Base-by-base conservation (phyloP, 768 basidiomycete genomes). In the Daedaleopsis sinensis region DNA sequence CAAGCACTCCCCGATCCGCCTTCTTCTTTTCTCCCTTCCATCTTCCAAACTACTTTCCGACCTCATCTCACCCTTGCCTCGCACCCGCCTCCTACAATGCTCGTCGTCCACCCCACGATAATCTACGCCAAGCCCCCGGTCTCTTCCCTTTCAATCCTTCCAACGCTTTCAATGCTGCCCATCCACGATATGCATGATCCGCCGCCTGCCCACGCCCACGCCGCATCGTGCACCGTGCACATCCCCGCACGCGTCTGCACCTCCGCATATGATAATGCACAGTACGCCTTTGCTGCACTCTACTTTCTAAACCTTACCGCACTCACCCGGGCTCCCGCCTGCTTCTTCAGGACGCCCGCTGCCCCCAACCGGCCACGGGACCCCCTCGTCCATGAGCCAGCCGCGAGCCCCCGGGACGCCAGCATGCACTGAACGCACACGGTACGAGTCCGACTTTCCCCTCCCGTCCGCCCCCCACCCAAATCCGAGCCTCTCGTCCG, bases 261-360 rank as follows among this genome's bases (percentile, higher is more conserved):
- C 27, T 32, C 4, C 27, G 3, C 27, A 32, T 32, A 32, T 32
- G 27, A 32, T 32, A 32, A 32, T 32, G 4, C 7, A 32, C 27
- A n/a, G n/a, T n/a, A n/a, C n/a, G n/a, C 27, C 27, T 32, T 7
- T 32, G 27, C 27, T 32, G 4, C 7, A 32, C 27, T 32, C 27
- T 46, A 46, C 44, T 46, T 46, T 46, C 44, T 46, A 46, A 46
- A 46, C n/a, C 44, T n/a, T 46, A 46, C 44, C 44, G 44, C 44
- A 46, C 44, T 46, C 44, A n/a, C 44, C 44, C 44, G 44, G 44
- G 5, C 18, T 2, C 15, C 44, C 9, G 15, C 42, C 10, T 15
- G n/a, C 12, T 43, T 43, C 42, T 13, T 43, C 42, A 43, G 42
- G 15, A n/a, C 42, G 42, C 42, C n/a, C 15, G 42, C 42, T 43